phyloP scores from a whole-genome alignment of 2,329 filamentous ascomycete genomes.

The Venturiaceae sp. region DNA sequence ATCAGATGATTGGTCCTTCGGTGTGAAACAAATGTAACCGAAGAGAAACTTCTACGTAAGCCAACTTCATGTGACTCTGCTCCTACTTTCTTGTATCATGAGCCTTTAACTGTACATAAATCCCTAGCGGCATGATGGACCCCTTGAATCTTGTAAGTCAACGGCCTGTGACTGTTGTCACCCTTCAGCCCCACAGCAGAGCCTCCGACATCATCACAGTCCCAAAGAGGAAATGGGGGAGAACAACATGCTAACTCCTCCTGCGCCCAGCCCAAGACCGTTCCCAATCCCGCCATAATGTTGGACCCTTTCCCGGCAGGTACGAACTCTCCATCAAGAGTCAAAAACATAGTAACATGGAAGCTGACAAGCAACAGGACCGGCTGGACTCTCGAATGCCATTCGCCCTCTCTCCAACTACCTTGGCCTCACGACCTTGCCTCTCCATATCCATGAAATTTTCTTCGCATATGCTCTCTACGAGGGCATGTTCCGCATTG shows the following conservation, averaged over 20 bases:
- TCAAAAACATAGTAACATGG: neutral
- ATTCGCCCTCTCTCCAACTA: conserved; percentile 56
- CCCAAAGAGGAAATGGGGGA: neutral
- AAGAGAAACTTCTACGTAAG: neutral
- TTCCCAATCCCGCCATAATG: neutral
- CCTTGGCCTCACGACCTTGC: conserved; percentile 54
- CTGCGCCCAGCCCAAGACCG: neutral
- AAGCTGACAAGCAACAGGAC: neutral
- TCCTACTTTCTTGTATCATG: neutral
- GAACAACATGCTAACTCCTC: conserved; percentile 1
- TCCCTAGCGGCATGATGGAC: neutral
- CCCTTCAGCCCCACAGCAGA: neutral
- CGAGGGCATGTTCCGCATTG: conserved; percentile 52
- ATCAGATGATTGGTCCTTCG: too few species aligned
- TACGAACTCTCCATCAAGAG: neutral
- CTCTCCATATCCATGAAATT: conserved; percentile 71
- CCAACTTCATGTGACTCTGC: neutral
- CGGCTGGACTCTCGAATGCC: conserved; percentile 33
- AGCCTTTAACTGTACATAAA: neutral
- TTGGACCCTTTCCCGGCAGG: conserved; percentile 3
- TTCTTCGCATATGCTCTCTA: conserved; percentile 58
- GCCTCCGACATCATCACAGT: neutral
- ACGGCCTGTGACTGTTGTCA: neutral
- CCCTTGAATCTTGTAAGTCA: neutral
- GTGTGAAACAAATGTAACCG: too few species aligned